Conservation (phyloP, 2,329 filamentous ascomycete species). For the Lachnellula willkommii region DNA sequence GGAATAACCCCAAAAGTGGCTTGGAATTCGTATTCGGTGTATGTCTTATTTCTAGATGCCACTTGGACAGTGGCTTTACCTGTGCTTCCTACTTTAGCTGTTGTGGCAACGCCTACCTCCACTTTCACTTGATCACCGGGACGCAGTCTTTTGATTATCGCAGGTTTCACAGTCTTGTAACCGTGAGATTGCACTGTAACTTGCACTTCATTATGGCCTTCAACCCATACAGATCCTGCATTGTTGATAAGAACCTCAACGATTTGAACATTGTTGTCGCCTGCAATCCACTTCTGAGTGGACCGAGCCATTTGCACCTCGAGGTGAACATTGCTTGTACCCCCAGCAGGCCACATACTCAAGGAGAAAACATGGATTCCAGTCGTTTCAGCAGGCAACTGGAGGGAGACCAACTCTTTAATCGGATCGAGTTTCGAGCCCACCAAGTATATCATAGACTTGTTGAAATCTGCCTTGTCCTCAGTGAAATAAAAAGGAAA, state of each 20-base stretch:
- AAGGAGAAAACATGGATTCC: neutral
- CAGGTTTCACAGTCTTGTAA: conserved; percentile 34
- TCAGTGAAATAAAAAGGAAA: neutral
- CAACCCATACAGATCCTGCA: neutral
- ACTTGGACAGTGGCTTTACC: neutral
- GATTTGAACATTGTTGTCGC: neutral
- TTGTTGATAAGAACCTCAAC: neutral
- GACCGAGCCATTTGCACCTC: neutral
- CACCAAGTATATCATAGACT: neutral
- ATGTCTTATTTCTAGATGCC: neutral
- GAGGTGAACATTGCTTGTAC: neutral
- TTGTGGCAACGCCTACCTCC: conserved; percentile 23
- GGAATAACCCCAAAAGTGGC: conserved; percentile 3
- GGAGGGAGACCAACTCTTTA: neutral
- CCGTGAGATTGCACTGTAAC: neutral
- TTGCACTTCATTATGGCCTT: neutral
- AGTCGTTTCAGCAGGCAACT: neutral
- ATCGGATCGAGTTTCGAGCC: neutral
- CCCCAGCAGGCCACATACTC: neutral
- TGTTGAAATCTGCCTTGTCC: neutral
- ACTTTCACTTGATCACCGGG: conserved; percentile 38
- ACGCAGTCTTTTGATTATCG: conserved; percentile 36
- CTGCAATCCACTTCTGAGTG: neutral
- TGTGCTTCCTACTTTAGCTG: conserved; percentile 28
- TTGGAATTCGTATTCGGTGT: neutral